These are phyloP conservation scores for Penicillium argentinense DNA, from an alignment of 495 filamentous ascomycete species.

Conservation along the genomic window DNA sequence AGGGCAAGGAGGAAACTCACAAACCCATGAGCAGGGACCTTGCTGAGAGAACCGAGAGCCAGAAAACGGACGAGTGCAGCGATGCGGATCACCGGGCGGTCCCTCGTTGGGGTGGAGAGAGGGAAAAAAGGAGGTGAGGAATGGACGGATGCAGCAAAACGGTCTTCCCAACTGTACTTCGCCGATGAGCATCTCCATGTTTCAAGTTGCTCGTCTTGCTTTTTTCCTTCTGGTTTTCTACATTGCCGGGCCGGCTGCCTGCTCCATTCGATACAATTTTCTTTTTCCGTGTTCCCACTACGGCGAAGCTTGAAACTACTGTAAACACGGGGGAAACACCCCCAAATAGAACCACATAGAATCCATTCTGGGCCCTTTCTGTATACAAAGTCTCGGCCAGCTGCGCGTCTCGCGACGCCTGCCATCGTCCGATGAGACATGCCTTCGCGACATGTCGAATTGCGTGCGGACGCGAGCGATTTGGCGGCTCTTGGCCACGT, in stretches of 20 bases:
- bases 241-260: background rate
- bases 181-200: conserved; percentile 15
- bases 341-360: too few relatives aligned
- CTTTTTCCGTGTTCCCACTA: too few relatives aligned
- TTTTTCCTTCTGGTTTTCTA: background rate
- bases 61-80: conserved; percentile 9
- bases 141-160: conserved; percentile 24
- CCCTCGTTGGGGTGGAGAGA: background rate
- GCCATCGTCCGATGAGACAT: conserved; percentile 12
- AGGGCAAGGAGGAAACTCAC: background rate
- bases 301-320: too few relatives aligned
- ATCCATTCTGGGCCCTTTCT: too few relatives aligned
- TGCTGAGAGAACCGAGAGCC: too few relatives aligned
- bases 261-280: too few relatives aligned
- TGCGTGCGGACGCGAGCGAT: conserved; percentile 10
- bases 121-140: conserved; percentile 20
- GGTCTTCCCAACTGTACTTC: background rate
- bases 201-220: conserved; percentile 13
- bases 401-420: too few relatives aligned
- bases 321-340: too few relatives aligned
- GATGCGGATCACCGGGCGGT: background rate
- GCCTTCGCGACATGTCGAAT: conserved; percentile 20
- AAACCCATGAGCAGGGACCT: background rate
- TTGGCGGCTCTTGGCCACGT: conserved; percentile 12
- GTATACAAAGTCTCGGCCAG: background rate